Base-by-base conservation (phyloP, 768 basidiomycete species). In the Tremella fuciformis region DNA sequence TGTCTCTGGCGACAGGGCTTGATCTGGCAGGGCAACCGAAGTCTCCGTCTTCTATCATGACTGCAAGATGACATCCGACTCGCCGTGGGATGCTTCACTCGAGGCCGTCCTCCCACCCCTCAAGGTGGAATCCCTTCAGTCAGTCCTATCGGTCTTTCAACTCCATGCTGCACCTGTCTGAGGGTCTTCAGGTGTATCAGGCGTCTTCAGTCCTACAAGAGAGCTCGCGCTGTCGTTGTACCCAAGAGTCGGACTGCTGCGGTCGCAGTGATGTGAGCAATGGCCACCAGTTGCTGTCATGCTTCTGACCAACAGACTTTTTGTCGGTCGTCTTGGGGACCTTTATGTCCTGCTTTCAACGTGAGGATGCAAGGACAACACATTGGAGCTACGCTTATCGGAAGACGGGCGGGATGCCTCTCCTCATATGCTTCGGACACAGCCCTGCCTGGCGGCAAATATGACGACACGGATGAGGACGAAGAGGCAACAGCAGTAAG, bases 381-480 rank as follows among this genome's bases (percentile, higher is more conserved):
- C 8, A 18, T 38, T 18, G 15, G 46, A 37, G 15, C 7, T n/a
- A 19, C 8, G 19, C 58, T 50, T 3, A 9, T 29, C 22, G 53
- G 26, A 50, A 93, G 91, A 60, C 85, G 91, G 1, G 85, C 90
- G 1, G 81, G 86, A 0, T 83, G 83, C 2, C 78, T 94, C 65
- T 80, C 84, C 38, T 82, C 86, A 8, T 94, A 88, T 66, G 88
- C 91, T 0, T 89, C 89, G 0, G 91, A 93, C 72, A 94, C 91
- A 0, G 87, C 89, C 0, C 77, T 94, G 3, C 91, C 91, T 0
- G 91, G 91, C 6, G 91, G 91, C 0, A 89, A 86, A 71, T 81
- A 86, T 7, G 91, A 94, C 15, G 78, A 79, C 1, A 80, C 78
- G 40, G 91, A 93, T 72, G 73, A 67, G 62, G 84, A 82, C 40